Conservation (phyloP, 1,284 basidiomycete genomes). For the Boletus mariae region DNA sequence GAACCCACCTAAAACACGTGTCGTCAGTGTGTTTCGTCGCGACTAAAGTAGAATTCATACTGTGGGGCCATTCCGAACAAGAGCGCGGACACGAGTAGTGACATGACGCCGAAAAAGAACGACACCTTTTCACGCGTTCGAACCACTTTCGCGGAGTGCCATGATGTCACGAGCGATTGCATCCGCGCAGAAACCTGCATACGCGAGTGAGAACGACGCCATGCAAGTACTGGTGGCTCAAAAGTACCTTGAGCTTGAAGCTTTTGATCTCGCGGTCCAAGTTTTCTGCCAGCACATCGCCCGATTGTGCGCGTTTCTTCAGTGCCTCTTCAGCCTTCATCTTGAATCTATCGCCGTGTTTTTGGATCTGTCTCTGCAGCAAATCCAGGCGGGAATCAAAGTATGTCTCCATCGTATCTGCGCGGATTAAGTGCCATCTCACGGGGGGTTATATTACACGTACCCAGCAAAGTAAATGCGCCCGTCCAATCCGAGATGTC, state of each 20-base stretch:
- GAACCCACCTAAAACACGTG: conserved; percentile 58
- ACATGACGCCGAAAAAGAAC: conserved; percentile 91
- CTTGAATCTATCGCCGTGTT: conserved; percentile 80
- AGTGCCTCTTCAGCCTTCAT: conserved; percentile 67
- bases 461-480: conserved; percentile 73
- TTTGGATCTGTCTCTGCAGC: conserved; percentile 81
- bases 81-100: conserved; percentile 77
- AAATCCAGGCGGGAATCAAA: conserved; percentile 90
- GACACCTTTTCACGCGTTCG: conserved; percentile 88
- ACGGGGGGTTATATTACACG: conserved; percentile 7
- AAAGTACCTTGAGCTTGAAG: conserved; percentile 59
- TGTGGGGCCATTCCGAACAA: conserved; percentile 82
- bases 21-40: conserved; percentile 6
- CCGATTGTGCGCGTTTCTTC: conserved; percentile 65
- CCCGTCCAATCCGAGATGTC: conserved; percentile 53
- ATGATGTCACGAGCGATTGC: conserved; percentile 64
- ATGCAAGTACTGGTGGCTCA: background rate
- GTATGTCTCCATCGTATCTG: conserved; percentile 86
- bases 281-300: conserved; percentile 67
- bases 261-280: conserved; percentile 82
- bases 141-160: conserved; percentile 90
- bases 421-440: conserved; percentile 8
- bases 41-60: conserved; percentile 36
- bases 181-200: conserved; percentile 71
- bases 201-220: conserved; percentile 9